These are phyloP conservation scores for Malassezia caprae DNA, from an alignment of 1,284 basidiomycete genomes.

Conservation along the genomic window DNA sequence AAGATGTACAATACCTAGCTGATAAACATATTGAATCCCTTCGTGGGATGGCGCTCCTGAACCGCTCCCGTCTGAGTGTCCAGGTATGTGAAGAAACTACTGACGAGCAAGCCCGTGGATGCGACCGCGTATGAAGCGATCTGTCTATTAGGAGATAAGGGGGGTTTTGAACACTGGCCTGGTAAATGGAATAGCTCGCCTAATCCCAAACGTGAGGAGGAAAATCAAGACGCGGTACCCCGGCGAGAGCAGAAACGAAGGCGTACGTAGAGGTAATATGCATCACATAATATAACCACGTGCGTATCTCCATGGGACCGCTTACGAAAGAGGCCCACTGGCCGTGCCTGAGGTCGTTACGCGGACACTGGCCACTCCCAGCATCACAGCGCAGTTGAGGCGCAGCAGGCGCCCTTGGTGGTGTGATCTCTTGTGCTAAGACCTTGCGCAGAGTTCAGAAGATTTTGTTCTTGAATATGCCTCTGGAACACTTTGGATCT, in stretches of 20 bases:
- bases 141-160: conserved; percentile 59
- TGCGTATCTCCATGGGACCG: background rate
- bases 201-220: background rate
- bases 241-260: background rate
- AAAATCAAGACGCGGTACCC: background rate
- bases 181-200: conserved; percentile 2
- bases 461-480: background rate
- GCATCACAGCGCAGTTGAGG: background rate
- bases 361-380: background rate
- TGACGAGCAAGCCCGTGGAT: conserved; percentile 56
- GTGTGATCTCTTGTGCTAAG: background rate
- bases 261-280: background rate
- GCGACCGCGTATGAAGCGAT: conserved; percentile 63
- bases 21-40: conserved; percentile 48
- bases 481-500: conserved; percentile 2
- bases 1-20: conserved; percentile 43
- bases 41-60: conserved; percentile 68
- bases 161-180: conserved; percentile 52
- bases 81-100: conserved; percentile 14
- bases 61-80: conserved; percentile 73
- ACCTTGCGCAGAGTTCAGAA: background rate
- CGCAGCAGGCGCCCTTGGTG: background rate
- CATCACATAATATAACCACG: background rate
- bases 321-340: background rate
- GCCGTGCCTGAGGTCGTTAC: background rate